Evolutionary conservation across 306 rosid genomes (phyloP), one percentile per base, ranked within the genome.

Genomic region (Castanea mollissima): DNA sequence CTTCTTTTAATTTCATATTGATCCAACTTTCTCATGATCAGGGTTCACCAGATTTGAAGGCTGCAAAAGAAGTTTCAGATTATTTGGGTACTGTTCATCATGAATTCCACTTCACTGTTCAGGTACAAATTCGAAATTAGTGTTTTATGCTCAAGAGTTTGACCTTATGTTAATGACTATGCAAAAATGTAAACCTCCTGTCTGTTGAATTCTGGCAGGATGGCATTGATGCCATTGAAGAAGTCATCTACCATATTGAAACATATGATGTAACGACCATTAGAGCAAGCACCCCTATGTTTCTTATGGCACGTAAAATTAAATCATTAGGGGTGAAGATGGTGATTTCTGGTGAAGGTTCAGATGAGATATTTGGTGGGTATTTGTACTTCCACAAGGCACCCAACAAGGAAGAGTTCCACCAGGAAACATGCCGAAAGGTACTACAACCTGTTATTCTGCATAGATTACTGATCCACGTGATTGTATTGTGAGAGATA

Each of bases 11-110:
- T 74, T 76, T 67, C 71, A 75, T 79, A 57, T 35, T 63, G 58
- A 58, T 18, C 12, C 55, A 2, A 38, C 72, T 55, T 60, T 75
- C 20, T 79, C 44, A 14, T 77, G 80, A 54, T 60, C 88, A 96
- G 99, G 98, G 97, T 23, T 96, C 99, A n/a, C 97, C 98, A 6
- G 99, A 96, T 88, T 72, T 96, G 84, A 96, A 93, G 89, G 98
- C 98, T 82, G 99, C 84, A 52, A 93, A 78, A 89, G 98, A 93
- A 85, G 99, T 96, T 85, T 97, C 98, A 12, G 96, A 90, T 54
- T 96, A 89, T 74, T 51, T 96, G 72, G 99, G 99, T 3, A 96
- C 98, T 49, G 92, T 90, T 38, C 98, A 96, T 73, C 99, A 96
- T 41, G 99, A 96, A 79, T 96, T 96, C 71, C 74, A 78, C 69